Evolutionary conservation across 306 rosid genomes (phyloP), one percentile per base, ranked within the genome.

Genomic region (Rubus parviflorus): DNA sequence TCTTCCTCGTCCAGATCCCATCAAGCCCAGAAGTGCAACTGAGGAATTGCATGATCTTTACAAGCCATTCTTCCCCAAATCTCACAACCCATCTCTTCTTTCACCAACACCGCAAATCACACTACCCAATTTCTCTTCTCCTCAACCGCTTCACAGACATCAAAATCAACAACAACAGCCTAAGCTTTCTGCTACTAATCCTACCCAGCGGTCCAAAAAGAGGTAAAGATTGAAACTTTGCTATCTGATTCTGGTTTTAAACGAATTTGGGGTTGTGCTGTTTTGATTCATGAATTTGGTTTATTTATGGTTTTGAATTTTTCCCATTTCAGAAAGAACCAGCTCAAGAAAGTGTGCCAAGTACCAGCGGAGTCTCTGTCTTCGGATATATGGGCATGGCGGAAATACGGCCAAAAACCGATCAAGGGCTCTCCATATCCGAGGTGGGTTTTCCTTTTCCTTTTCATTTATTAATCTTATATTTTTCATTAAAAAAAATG

Each of bases 361-460:
- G 97, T 95, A 4, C 95, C 98, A 2, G 97, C 92, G 4, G 98
- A 95, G 83, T 78, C 81, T 70, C 90, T 92, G 41, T 90, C 97
- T 9, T 92, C 98, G n/a, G 98, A 95, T 41, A 82, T 90, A 40
- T 95, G 98, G 98, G 97, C 98, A 65, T 95, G 98, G 98, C 80
- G 98, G 57, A 95, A 95, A 82, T 95, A 95, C 75, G 98, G 98
- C 1, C 98, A 95, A 73, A 95, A 95, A 86, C 98, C 98, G 81
- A 95, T 95, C 23, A 95, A 95, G 73, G 98, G 98, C 30, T 95
- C 98, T 75, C 98, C 97, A 68, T 92, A 89, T 89, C 98, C 98
- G 68, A 92, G 98, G 98, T 95, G 60, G 14, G 77, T 52, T 54
- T 20, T 49, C 7, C 43, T 72, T 74, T 79, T 46, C 11, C 53